phyloP scores from a whole-genome alignment of 2,329 filamentous ascomycete species.

The Aspergillus oerlinghausenensis region DNA sequence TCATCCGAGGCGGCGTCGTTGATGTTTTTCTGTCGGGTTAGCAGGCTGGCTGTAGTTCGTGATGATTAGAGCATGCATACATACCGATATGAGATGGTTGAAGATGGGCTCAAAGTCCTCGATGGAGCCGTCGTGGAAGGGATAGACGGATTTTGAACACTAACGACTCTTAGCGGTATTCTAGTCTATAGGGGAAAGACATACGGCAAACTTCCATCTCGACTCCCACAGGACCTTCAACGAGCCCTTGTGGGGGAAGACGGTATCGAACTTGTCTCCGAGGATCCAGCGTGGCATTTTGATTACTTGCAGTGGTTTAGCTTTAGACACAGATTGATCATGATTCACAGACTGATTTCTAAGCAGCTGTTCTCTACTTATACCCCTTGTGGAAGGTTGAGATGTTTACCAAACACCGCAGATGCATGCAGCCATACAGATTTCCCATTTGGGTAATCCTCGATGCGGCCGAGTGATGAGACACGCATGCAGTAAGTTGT shows the following conservation, averaged over 20 bases:
- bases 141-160: constrained; percentile 61
- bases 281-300: constrained; percentile 31
- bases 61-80: constrained; percentile 13
- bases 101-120: constrained; percentile 69
- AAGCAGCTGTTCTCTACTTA: neutral
- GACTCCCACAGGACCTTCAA: constrained; percentile 67
- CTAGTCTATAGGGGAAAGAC: constrained; percentile 14
- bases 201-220: constrained; percentile 66
- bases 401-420: neutral
- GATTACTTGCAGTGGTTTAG: neutral
- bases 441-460: neutral
- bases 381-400: neutral
- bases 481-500: neutral
- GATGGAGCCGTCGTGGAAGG: constrained; percentile 67
- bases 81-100: constrained; percentile 55
- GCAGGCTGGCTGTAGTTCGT: neutral
- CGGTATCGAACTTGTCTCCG: constrained; percentile 45
- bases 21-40: constrained; percentile 45
- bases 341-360: neutral
- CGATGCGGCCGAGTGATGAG: neutral
- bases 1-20: constrained; percentile 62
- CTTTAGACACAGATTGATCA: neutral
- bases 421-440: neutral
- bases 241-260: constrained; percentile 54
- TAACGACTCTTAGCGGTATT: constrained; percentile 12